Conservation (phyloP, 2,329 filamentous ascomycete genomes). For the Penicillium fuscoglaucum region DNA sequence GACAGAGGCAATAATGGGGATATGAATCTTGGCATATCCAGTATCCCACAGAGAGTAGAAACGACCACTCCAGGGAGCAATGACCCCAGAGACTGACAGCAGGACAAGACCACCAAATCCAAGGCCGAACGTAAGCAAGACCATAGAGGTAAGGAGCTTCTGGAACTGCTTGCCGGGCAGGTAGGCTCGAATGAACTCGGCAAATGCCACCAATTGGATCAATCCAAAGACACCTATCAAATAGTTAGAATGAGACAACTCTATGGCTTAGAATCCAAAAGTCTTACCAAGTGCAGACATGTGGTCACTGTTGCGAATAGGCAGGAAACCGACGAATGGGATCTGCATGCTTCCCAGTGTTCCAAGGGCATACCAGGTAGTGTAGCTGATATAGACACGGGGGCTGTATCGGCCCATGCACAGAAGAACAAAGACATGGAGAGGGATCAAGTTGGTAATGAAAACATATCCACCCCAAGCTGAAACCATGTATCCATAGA, state of each 20-base stretch:
- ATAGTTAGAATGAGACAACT: constrained; percentile 22
- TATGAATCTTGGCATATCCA: constrained; percentile 97
- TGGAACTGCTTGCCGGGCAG: constrained; percentile 93
- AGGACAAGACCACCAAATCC: constrained; percentile 74
- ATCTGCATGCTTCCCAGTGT: constrained; percentile 99
- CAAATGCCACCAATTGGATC: constrained; percentile 87
- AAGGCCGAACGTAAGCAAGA: constrained; percentile 72
- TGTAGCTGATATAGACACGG: constrained; percentile 92
- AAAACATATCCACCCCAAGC: constrained; percentile 99
- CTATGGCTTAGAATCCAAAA: constrained; percentile 11
- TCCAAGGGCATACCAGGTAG: constrained; percentile 95
- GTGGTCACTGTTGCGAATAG: constrained; percentile 95
- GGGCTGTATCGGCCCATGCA: constrained; percentile 97
- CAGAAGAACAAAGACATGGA: constrained; percentile 90
- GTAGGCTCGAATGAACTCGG: constrained; percentile 85
- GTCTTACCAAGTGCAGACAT: constrained; percentile 87
- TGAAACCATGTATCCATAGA: constrained; percentile 99
- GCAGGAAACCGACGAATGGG: constrained; percentile 95
- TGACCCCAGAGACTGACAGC: constrained; percentile 82
- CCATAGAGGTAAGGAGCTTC: constrained; percentile 75
- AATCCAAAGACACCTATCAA: constrained; percentile 84
- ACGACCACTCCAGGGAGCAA: constrained; percentile 95
- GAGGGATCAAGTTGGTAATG: constrained; percentile 93
- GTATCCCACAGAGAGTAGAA: constrained; percentile 99
- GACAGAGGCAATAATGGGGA: constrained; percentile 98